These are phyloP conservation scores for Aquilaria malaccensis DNA, from an alignment of 345 rosid genomes.

Conservation along the genomic window DNA sequence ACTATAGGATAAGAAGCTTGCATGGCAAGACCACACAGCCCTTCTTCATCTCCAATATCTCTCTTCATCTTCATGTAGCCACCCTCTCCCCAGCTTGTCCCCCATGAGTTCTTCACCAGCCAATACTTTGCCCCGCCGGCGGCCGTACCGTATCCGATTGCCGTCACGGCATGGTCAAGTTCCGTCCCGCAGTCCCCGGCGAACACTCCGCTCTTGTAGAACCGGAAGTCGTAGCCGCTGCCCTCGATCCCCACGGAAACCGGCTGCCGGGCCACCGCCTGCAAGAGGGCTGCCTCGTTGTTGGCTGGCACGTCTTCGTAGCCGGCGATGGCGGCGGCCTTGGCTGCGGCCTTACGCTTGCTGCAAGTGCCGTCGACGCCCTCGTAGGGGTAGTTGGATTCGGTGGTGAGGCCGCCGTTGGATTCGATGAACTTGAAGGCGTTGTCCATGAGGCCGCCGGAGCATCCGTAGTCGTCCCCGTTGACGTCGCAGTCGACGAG, in stretches of 20 bases:
- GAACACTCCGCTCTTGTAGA: constrained; percentile 40
- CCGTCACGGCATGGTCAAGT: constrained; percentile 40
- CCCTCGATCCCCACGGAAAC: constrained; percentile 38
- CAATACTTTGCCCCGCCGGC: constrained; percentile 40
- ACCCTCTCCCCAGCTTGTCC: constrained; percentile 41
- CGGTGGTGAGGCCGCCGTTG: constrained; percentile 43
- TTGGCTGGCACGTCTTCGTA: constrained; percentile 32
- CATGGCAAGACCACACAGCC: constrained; percentile 50
- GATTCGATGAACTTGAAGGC: constrained; percentile 35
- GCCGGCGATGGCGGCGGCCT: constrained; percentile 26
- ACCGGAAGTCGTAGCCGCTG: constrained; percentile 19
- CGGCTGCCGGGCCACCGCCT: constrained; percentile 47
- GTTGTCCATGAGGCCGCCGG: constrained; percentile 28
- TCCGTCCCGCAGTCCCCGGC: constrained; percentile 27
- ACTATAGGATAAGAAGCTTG: constrained; percentile 30
- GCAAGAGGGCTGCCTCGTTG: constrained; percentile 34
- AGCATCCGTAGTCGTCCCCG: constrained; percentile 29
- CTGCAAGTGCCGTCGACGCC: constrained; percentile 29
- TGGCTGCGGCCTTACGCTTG: not conserved
- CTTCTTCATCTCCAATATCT: constrained; percentile 30
- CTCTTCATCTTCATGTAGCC: constrained; percentile 51
- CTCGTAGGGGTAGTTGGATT: constrained; percentile 32
- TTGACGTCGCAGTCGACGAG: constrained; percentile 39
- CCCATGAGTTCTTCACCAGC: constrained; percentile 69
- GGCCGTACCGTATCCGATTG: constrained; percentile 45